Base-by-base conservation (phyloP, 2,329 filamentous ascomycete species). In the Anthostomella pinea region DNA sequence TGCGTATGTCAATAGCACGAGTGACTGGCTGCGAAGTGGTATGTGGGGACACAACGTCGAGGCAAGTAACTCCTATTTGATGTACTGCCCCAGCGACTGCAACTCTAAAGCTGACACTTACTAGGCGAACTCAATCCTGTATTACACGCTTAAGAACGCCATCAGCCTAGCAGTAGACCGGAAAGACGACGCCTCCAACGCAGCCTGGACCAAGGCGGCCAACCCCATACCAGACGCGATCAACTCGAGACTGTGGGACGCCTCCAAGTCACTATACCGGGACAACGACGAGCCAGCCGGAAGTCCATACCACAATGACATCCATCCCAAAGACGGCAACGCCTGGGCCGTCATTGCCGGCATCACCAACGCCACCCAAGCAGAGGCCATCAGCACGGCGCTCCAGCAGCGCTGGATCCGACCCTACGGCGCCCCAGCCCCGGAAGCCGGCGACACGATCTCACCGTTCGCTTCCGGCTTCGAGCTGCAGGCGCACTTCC, bases 21-120 rank as follows among this genome's bases (percentile, higher is more conserved):
- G 17, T 10, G 34, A 37, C 19, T 30, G 28, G 34, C 21, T 22
- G 21, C 21, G 21, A 7, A 11, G 11, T 11, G 21, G 21, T 11
- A 22, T 22, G 34, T 25, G 25, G 5, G 34, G 34, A 8, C 34
- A 37, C 21, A 37, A 37, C 10, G 30, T 37, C 19, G 28, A 37
- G 28, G 34, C 30, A 31, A 17, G 20, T 14, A 10, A 7, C 4
- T 8, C 13, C 15, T 11, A n/a, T 9, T 11, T 11, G 11, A 18
- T 2, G 10, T 27, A 6, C 6, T 21, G 6, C 21, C 7, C 7
- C 21, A 11, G 21, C 21, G n/a, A n/a, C n/a, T n/a, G n/a, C n/a
- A n/a, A n/a, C n/a, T n/a, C n/a, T n/a, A n/a, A n/a, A n/a, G n/a
- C n/a, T n/a, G n/a, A n/a, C n/a, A n/a, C n/a, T n/a, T n/a, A n/a